Percentiles rank a stretch among this genome's conserved stretches.
Evolutionary conservation across 176 grass and related monocot species (phyloP).

Genomic region (bread wheat (Triticum aestivum)): DNA sequence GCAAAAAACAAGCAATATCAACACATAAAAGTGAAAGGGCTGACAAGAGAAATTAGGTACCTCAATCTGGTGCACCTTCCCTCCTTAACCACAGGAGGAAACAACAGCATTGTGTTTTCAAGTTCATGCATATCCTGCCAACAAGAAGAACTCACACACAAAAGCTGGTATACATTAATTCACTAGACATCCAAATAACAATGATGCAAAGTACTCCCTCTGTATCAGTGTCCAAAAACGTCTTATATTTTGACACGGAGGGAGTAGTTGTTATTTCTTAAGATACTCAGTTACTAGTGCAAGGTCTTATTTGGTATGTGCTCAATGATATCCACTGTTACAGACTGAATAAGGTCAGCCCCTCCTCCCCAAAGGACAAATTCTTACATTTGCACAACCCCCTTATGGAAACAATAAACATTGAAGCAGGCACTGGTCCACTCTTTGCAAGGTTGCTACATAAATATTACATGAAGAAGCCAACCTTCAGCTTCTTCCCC

Average conservation of each 20-base stretch:
- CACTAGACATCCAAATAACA: background rate
- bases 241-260: too few relatives aligned
- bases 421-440: background rate
- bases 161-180: background rate
- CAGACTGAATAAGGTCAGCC: conserved; percentile 18
- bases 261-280: conserved; percentile 3
- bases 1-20: background rate
- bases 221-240: too few relatives aligned
- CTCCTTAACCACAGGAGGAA: background rate
- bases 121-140: conserved; percentile 28
- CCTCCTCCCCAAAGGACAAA: background rate
- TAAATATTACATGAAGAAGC: conserved; percentile 1
- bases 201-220: background rate
- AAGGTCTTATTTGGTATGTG: background rate
- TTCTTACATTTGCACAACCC: conserved; percentile 8
- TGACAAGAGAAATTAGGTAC: conserved; percentile 32
- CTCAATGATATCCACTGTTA: background rate
- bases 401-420: conserved; percentile 1
- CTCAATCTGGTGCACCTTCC: conserved; percentile 23
- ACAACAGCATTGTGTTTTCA: background rate
- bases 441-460: conserved; percentile 23
- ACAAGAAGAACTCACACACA: background rate
- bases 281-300: background rate
- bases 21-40: background rate
- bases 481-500: conserved; percentile 25